Evolutionary conservation across 805 yeast genomes (phyloP).

Genomic region (Wickerhamomyces rabaulensis): DNA sequence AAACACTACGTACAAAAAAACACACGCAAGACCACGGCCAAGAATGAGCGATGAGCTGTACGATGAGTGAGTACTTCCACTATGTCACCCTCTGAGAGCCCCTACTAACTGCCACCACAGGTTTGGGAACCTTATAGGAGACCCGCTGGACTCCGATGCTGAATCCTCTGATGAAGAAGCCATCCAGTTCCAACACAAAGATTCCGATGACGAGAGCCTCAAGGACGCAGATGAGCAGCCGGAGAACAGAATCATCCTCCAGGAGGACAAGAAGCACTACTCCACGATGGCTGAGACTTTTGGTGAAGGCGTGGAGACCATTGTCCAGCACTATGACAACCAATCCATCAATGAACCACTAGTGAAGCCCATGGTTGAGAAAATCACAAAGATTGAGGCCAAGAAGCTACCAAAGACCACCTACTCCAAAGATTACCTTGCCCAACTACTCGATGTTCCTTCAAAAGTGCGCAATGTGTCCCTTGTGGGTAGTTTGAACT

Average conservation of each 20-base stretch:
- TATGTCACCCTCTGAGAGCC: background rate
- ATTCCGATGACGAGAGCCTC: conserved; percentile 23
- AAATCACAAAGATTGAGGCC: conserved; percentile 44
- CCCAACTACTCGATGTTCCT: conserved; percentile 44
- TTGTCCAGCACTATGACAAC: conserved; percentile 48
- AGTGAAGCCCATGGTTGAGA: conserved; percentile 44
- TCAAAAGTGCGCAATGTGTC: conserved; percentile 70
- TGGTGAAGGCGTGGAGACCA: conserved; percentile 61
- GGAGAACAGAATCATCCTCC: conserved; percentile 29
- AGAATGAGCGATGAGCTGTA: conserved; percentile 48
- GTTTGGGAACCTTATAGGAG: conserved; percentile 66
- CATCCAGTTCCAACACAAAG: conserved; percentile 15
- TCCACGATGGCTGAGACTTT: conserved; percentile 41
- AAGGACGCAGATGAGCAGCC: conserved; percentile 10
- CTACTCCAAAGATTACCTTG: conserved; percentile 61
- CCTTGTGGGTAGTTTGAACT: conserved; percentile 71
- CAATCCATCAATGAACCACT: conserved; percentile 60
- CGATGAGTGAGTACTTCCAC: conserved; percentile 52
- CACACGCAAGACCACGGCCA: background rate
- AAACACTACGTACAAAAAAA: background rate
- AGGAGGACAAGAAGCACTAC: conserved; percentile 41
- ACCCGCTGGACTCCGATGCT: conserved; percentile 41
- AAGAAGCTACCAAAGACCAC: conserved; percentile 49
- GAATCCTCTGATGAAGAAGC: conserved; percentile 25
- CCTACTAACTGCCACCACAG: conserved; percentile 7